Base-by-base conservation (phyloP, 345 rosid species). In the Cardamine resedifolia region DNA sequence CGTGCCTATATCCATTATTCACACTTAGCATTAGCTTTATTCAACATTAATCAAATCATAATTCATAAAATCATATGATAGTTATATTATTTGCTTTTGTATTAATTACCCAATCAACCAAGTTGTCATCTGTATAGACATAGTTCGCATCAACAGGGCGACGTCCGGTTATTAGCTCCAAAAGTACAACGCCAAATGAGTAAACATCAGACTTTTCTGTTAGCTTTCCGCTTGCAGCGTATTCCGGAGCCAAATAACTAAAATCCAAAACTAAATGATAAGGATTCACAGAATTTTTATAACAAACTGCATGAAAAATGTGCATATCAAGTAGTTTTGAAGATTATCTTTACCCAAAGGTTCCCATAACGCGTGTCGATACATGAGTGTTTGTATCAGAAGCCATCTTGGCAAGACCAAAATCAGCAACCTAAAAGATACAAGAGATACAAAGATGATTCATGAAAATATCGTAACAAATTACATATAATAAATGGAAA, bases 291-390 rank as follows among this genome's bases (percentile, higher is more conserved):
- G 3, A 18, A n/a, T 10, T 4, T 66, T 0, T 2, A 11, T n/a
- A n/a, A n/a, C 34, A 64, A 43, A 64, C 19, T 24, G 15, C 7
- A 34, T 55, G 27, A 2, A 26, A 41, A 3, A 38, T 36, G 12
- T 27, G 11, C 6, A 24, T 26, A 11, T 41, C 6, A 10, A 55
- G 53, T 36, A 53, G 44, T 16, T 58, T 66, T 66, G 44, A 57
- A 15, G 52, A 48, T 64, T 12, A 45, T 58, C 0, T 57, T 64
- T 74, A 74, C 79, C 79, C 79, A 16, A 76, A 76, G 16, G 99
- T 90, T 71, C 99, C 99, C 98, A 95, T 90, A 68, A 91, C 98
- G 4, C 99, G 80, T 10, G 97, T 95, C 24, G 99, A 95, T 58
- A 91, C 86, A 80, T 95, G 99, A 48, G 99, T 91, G 68, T 90